Evolutionary conservation across 129 eudicot species (phyloP).

Genomic region (Escallonia rubra): DNA sequence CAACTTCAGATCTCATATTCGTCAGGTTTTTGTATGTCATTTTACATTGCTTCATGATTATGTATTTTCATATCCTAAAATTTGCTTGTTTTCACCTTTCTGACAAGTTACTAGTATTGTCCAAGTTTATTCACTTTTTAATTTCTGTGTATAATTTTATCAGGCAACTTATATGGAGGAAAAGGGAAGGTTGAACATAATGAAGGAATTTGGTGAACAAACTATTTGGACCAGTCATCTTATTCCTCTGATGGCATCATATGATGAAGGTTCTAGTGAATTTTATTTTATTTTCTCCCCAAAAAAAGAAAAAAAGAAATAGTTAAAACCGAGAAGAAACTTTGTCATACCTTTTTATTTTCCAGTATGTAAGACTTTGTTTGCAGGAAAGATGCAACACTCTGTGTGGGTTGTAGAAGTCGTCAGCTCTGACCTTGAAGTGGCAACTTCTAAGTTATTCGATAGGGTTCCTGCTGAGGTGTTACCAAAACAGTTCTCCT

Average conservation of each 20-base stretch:
- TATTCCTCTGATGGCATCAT: slow-evolving; percentile 85
- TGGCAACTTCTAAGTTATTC: slow-evolving; percentile 20
- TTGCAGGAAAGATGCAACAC: slow-evolving; percentile 81
- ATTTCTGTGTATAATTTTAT: slow-evolving; percentile 15
- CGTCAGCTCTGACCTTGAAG: slow-evolving; percentile 38
- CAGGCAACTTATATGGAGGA: slow-evolving; percentile 81
- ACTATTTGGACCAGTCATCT: slow-evolving; percentile 89
- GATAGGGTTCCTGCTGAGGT: slow-evolving; percentile 37
- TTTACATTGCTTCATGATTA: not conserved
- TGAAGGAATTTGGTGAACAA: slow-evolving; percentile 88
- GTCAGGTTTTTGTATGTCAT: slow-evolving; percentile 5
- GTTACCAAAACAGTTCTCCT: slow-evolving; percentile 45
- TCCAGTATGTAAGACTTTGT: not conserved
- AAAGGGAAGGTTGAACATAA: slow-evolving; percentile 68
- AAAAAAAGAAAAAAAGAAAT: not conserved
- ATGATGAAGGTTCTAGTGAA: slow-evolving; percentile 63
- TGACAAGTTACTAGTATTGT: no score
- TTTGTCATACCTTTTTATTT: no score
- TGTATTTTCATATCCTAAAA: not conserved
- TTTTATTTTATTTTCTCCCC: slow-evolving; percentile 1
- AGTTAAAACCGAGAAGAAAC: not conserved
- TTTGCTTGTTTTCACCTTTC: no score
- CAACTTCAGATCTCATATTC: no score
- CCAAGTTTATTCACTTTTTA: no score
- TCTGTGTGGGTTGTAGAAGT: slow-evolving; percentile 80